Evolutionary conservation across 257 asterid species (phyloP), one percentile per base, ranked within the genome.

Genomic region (Capsicum chinense): DNA sequence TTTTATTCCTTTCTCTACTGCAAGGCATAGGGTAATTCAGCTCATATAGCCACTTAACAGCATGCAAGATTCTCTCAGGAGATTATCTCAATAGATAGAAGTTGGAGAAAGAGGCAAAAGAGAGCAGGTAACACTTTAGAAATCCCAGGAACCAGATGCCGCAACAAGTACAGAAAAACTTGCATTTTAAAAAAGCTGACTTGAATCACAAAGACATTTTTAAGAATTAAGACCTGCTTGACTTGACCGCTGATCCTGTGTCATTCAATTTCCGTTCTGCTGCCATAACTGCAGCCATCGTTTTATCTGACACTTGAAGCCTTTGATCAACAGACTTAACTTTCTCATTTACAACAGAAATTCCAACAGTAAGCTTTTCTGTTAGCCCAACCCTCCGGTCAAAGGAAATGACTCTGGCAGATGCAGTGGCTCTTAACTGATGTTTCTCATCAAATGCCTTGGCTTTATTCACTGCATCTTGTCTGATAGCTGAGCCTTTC

Each of bases 181-280:
- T 74, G 81, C 48, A 52, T 26, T 52, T 21, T 26, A 52, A 52
- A 76, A 60, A 21, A 76, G 12, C 14, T 26, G 81, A 52, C 44
- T 52, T 52, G 63, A 76, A 52, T 76, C 81, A 76, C 81, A 0
- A 50, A 76, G 11, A 76, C 81, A 76, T 52, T 76, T 76, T 76
- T 26, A 52, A 67, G 69, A 66, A 73, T 59, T 57, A 89, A 84
- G 66, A 94, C 98, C 98, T 96, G 98, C 99, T 96, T 80, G 99
- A 92, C 89, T 94, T 96, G 89, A 96, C 98, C 84, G 98, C 99
- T 79, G 99, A 91, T 79, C 99, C 99, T 79, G 99, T 96, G 88
- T 92, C 91, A 84, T 94, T 96, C 87, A 94, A 58, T 89, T 94
- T 96, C 86, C 97, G 91, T 84, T 96, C 99, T 42, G 99, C 98